Percentiles rank a stretch among this genome's conserved stretches.
These are phyloP conservation scores for Selaginella moellendorffii DNA, from an alignment of 75 land plant genomes.

Conservation along the genomic window DNA sequence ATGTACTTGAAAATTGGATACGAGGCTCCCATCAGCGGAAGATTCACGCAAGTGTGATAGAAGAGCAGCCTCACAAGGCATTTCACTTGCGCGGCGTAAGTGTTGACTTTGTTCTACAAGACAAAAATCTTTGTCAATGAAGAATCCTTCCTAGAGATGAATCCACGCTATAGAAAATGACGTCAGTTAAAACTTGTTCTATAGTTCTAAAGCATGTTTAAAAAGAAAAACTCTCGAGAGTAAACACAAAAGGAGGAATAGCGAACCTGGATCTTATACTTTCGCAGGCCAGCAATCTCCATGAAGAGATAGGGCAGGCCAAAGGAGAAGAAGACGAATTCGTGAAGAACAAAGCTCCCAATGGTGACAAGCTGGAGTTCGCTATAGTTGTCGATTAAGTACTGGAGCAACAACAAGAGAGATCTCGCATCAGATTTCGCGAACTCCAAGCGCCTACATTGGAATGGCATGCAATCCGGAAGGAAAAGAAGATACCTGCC, in stretches of 20 bases:
- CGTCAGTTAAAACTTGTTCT: background rate
- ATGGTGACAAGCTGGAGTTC: constrained; percentile 93
- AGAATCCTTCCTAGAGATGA: background rate
- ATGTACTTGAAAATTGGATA: constrained; percentile 55
- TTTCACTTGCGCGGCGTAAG: constrained; percentile 77
- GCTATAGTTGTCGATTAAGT: constrained; percentile 66
- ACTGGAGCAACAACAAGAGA: constrained; percentile 41
- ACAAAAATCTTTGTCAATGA: no score
- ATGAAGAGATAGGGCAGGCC: constrained; percentile 78
- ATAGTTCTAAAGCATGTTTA: background rate
- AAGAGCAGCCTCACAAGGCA: constrained; percentile 59
- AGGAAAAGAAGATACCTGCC: constrained; percentile 2
- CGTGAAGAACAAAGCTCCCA: constrained; percentile 87
- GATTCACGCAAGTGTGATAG: constrained; percentile 86
- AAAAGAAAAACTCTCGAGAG: background rate
- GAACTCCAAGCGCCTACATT: no score
- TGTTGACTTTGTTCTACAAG: constrained; percentile 66
- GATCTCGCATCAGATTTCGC: no score
- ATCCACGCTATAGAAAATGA: no score
- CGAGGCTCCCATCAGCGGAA: constrained; percentile 32
- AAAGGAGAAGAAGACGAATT: constrained; percentile 83
- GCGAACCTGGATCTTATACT: constrained; percentile 97
- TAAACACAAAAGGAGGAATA: background rate
- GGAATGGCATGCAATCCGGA: no score
- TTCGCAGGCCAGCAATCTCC: constrained; percentile 60